Conservation (phyloP, 306 rosid species). For the Vicia faba region DNA sequence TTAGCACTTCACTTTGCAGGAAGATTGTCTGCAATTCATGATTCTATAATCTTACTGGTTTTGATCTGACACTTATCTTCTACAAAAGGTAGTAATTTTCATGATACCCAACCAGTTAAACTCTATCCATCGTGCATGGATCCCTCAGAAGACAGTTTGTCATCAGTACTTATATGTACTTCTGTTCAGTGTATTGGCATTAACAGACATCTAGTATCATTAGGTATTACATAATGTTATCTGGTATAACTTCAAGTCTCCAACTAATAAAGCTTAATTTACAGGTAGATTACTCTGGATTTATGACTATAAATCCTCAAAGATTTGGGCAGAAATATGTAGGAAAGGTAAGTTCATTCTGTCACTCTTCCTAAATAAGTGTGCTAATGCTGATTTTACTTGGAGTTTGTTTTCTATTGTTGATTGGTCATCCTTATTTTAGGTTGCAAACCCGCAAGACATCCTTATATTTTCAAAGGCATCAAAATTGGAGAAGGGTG, state of each 20-base stretch:
- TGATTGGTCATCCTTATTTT: slow-evolving; percentile 35
- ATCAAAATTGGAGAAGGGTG: slow-evolving; percentile 63
- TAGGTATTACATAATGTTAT: slow-evolving; percentile 36
- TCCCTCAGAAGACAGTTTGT: slow-evolving; percentile 27
- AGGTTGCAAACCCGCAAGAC: slow-evolving; percentile 99
- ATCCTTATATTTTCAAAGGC: slow-evolving; percentile 97
- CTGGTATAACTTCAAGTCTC: slow-evolving; percentile 13
- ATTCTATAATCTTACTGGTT: slow-evolving; percentile 32
- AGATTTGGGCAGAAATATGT: slow-evolving; percentile 98
- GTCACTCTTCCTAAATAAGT: slow-evolving; percentile 38
- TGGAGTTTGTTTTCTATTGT: slow-evolving; percentile 37
- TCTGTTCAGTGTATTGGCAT: slow-evolving; percentile 24
- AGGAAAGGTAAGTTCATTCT: slow-evolving; percentile 76
- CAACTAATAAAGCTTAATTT: slow-evolving; percentile 36
- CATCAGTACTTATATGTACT: slow-evolving; percentile 19
- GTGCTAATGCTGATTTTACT: slow-evolving; percentile 37
- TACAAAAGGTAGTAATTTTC: slow-evolving; percentile 30
- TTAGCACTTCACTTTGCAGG: slow-evolving; percentile 24
- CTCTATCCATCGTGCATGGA: slow-evolving; percentile 17
- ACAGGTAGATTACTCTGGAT: slow-evolving; percentile 99
- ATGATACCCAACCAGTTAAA: slow-evolving; percentile 21
- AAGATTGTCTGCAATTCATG: slow-evolving; percentile 16
- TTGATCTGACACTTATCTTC: slow-evolving; percentile 16
- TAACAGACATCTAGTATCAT: slow-evolving; percentile 14
- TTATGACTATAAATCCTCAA: slow-evolving; percentile 98